Percentiles rank a stretch among this genome's conserved stretches.
Conservation (phyloP, 2,329 filamentous ascomycete genomes). For the Aspergillus bombycis region DNA sequence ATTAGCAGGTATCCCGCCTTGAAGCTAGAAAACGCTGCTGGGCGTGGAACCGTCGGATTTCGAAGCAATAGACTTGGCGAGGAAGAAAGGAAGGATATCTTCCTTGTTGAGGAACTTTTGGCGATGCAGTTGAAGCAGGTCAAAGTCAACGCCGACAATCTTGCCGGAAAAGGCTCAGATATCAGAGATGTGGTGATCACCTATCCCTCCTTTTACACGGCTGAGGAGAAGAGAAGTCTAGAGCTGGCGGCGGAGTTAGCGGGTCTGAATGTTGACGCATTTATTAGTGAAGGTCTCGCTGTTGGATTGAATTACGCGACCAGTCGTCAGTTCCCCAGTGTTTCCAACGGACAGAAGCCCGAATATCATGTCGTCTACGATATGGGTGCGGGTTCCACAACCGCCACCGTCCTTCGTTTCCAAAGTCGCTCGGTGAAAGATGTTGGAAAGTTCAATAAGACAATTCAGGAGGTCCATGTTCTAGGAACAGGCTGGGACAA, state of each 20-base stretch:
- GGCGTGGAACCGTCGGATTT: slow-evolving; percentile 75
- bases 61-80: slow-evolving; percentile 71
- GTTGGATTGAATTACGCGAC: slow-evolving; percentile 96
- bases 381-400: slow-evolving; percentile 95
- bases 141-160: slow-evolving; percentile 79
- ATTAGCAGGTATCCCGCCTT: slow-evolving; percentile 76
- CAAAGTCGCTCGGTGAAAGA: slow-evolving; percentile 90
- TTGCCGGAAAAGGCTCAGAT: slow-evolving; percentile 74
- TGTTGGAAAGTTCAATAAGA: slow-evolving; percentile 92
- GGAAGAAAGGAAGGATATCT: slow-evolving; percentile 64
- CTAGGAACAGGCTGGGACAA: slow-evolving; percentile 86
- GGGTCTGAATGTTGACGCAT: slow-evolving; percentile 78
- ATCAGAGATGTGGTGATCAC: slow-evolving; percentile 87
- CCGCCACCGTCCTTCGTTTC: slow-evolving; percentile 86
- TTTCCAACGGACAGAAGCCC: slow-evolving; percentile 79
- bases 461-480: slow-evolving; percentile 90
- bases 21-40: slow-evolving; percentile 60
- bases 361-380: slow-evolving; percentile 95
- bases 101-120: slow-evolving; percentile 86
- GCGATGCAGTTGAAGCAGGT: slow-evolving; percentile 96
- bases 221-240: slow-evolving; percentile 85
- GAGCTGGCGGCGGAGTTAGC: slow-evolving; percentile 84
- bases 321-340: slow-evolving; percentile 81
- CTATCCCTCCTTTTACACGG: slow-evolving; percentile 85
- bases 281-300: slow-evolving; percentile 87